Conservation (phyloP, 2,329 filamentous ascomycete species). For the Verticillium dahliae region DNA sequence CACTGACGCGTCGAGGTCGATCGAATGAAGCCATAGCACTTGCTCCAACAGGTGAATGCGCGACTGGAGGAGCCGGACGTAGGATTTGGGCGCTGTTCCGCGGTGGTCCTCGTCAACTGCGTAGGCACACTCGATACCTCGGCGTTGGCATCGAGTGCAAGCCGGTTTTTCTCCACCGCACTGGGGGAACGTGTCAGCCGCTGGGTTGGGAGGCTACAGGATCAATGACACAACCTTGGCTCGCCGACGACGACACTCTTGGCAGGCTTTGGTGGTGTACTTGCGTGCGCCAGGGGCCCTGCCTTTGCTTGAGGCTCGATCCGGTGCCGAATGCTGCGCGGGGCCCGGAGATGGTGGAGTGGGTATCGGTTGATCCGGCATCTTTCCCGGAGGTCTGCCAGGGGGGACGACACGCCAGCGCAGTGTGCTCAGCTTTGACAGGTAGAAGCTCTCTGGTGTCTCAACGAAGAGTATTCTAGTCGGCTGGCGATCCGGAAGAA, state of each 20-base stretch:
- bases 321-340: not conserved
- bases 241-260: conserved; percentile 28
- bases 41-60: conserved; percentile 23
- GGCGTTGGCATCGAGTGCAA: conserved; percentile 24
- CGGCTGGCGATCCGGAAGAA: not conserved
- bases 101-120: conserved; percentile 23
- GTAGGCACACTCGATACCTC: conserved; percentile 21
- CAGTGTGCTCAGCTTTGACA: too few species aligned
- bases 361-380: not conserved
- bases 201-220: not conserved
- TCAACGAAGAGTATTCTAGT: not conserved
- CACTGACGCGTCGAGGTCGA: conserved; percentile 20
- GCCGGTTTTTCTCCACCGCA: conserved; percentile 24
- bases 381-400: not conserved
- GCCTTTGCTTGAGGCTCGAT: not conserved
- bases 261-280: conserved; percentile 22
- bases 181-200: conserved; percentile 9
- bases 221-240: conserved; percentile 19
- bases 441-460: not conserved
- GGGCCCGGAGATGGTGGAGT: not conserved
- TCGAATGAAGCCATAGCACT: conserved; percentile 19
- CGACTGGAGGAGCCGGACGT: conserved; percentile 24
- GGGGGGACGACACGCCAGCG: too few species aligned
- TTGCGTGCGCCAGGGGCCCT: conserved; percentile 2
- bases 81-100: conserved; percentile 25